Evolutionary conservation across 139 green algal species (phyloP), one percentile per base, ranked within the genome.

Genomic region (Yamagishiella unicocca): DNA sequence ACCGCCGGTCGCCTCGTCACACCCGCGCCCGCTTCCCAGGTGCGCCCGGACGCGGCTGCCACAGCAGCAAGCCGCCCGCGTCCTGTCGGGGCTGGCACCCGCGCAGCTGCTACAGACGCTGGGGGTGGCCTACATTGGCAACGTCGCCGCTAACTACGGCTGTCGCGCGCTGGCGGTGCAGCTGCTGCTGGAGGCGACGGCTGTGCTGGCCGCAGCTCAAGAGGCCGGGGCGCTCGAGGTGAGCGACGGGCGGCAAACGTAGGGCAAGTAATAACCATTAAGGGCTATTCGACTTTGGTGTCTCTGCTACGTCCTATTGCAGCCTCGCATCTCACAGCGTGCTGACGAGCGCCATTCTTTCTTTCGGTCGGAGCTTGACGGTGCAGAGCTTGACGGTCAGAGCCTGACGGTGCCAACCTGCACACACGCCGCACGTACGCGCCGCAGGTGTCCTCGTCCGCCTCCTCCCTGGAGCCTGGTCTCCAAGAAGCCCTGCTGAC

Each of bases 81-180:
- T 90, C 24, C 55, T 87, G 70, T 19, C 31, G 19, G 87, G 70
- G 14, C 79, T 90, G 40, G 66, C 78, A 0, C 81, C 71, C 25
- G 19, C 74, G 4, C 29, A 68, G n/a, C 84, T 92, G 37, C 77
- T 92, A 25, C 66, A 74, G 2, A 66, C 74, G 17, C 84, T 93
- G 64, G 62, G 14, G 25, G 31, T 61, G 0, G 73, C 35, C 3
- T 88, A 79, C 55, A 29, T 91, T 42, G 84, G 42, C 53, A 83
- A 72, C 37, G 77, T 50, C 6, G 55, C 84, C 37, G 72, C 61
- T 38, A 85, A 64, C 55, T 92, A 92, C 35, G 77, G 88, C 50
- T 92, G 85, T 83, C 64, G 88, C 5, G 77, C 71, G 62, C 54
- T 83, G 61, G 90, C 92, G 22, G 42, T 84, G 58, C 77, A 80